Base-by-base conservation (phyloP, 495 filamentous ascomycete species). In the Penicillium argentinense region DNA sequence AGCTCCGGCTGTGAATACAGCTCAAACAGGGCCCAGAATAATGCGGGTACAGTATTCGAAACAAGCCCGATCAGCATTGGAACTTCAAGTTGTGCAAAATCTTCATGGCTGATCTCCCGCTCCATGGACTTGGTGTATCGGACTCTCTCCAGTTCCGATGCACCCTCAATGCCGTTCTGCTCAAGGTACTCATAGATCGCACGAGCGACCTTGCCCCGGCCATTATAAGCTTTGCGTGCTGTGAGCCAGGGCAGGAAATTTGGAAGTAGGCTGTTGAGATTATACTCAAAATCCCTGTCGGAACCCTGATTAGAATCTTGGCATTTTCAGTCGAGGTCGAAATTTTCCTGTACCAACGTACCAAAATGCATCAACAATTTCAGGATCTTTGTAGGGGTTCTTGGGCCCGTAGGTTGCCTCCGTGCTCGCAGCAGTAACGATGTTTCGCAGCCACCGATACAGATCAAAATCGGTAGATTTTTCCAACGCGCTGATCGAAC, bases 341-440 rank as follows among this genome's bases (percentile, higher is more conserved):
- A 5, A 1, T 11, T 37, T 8, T 22, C 4, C 8, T 45, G 21
- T 24, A 8, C n/a, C 7, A 25, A 37, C 54, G 54, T 59, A 79
- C 75, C 72, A 76, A 43, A 76, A 80, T 0, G 64, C 69, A 11
- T 76, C 61, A 29, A 50, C 51, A 13, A 76, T 39, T 1, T 41
- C 47, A 39, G 48, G 26, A n/a, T 74, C 59, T 23, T 66, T 57
- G 46, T 69, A 80, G 8, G 76, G 78, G 49, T 79, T 80, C 47
- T 63, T 29, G 1, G 68, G 69, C 0, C 79, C 77, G 49, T 80
- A 82, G 0, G 69, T 62, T 5, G 73, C 54, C 12, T 70, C 56
- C 0, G 74, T 78, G n/a, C 71, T 77, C 3, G 77, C 76, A 19
- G 59, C 49, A 1, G 71, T 77, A 8, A 77, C 67, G n/a, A 63